Base-by-base conservation (phyloP, 2,329 filamentous ascomycete species). In the Pseudogymnoascus sp. region DNA sequence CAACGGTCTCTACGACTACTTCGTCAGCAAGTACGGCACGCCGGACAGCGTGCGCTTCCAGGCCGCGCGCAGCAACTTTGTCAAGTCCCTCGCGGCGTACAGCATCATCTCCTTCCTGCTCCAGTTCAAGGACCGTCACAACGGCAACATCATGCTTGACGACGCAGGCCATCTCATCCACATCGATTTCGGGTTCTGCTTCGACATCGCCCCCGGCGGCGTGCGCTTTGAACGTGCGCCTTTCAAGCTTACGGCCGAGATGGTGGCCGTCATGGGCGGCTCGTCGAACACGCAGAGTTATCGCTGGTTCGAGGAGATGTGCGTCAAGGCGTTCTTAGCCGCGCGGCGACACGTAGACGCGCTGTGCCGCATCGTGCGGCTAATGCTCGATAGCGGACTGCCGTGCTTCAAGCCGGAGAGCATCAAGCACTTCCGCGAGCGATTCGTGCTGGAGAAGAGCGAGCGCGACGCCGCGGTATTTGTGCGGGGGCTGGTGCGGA, bases 71-170 rank as follows among this genome's bases (percentile, higher is more conserved):
- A 92, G 85, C 77, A 97, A 97, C 76, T 99, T 99, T 73, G 92
- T 99, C 76, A 99, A 99, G 79, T 94, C 89, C 72, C 97, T 99
- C 94, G 94, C 95, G 0, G 95, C 94, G 11, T 99, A 99, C 79
- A 95, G 90, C 16, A 88, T 99, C 70, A 97, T 99, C 67, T 95
- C 91, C 0, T 99, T 96, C 78, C 81, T 99, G 12, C 80, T 99
- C 38, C 95, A 99, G 72, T 97, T 99, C 86, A 99, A 99, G 76
- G 94, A 99, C 74, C 88, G 94, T 2, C 94, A 99, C 78, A 99
- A 99, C 74, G 94, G 94, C 65, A 99, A 99, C 79, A 99, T 99
- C 79, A 99, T 99, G 95, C 87, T 99, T 66, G 93, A 99, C 74
- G 93, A 97, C 71, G 90, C 89, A 0, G 94, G 95, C 3, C 94